Conservation (phyloP, 1,139 yeast genomes). For the Diutina scorzettiae region DNA sequence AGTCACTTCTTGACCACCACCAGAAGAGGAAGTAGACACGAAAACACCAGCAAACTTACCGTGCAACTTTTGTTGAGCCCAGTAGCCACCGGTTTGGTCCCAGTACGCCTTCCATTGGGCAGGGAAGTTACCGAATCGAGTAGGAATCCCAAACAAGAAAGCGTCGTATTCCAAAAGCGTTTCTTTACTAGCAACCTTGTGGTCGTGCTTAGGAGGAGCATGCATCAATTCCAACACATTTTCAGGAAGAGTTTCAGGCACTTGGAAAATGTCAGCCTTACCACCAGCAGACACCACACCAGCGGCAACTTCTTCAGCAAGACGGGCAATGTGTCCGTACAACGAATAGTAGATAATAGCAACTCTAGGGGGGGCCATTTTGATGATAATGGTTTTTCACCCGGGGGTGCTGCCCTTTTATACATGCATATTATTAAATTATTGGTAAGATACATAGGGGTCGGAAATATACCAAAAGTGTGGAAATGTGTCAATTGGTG, state of each 20-base stretch:
- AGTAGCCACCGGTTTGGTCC: constrained; percentile 10
- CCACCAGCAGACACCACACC: constrained; percentile 11
- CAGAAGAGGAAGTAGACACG: constrained; percentile 23
- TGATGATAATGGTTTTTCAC: too few relatives aligned
- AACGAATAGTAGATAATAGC: constrained; percentile 11
- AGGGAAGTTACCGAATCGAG: constrained; percentile 11
- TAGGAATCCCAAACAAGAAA: constrained; percentile 11
- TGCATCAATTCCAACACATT: constrained; percentile 9
- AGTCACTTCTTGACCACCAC: constrained; percentile 79
- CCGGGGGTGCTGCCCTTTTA: too few relatives aligned
- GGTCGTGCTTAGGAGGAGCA: constrained; percentile 8
- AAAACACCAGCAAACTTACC: constrained; percentile 11
- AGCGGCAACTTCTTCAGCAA: constrained; percentile 9
- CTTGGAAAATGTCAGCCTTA: constrained; percentile 9
- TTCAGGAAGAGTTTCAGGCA: constrained; percentile 10
- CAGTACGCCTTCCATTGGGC: constrained; percentile 10
- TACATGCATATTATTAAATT: too few relatives aligned
- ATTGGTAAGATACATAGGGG: too few relatives aligned
- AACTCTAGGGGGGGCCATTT: constrained; percentile 12
- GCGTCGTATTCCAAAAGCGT: constrained; percentile 10
- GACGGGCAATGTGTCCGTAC: constrained; percentile 9
- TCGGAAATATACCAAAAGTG: too few relatives aligned
- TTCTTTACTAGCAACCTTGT: constrained; percentile 8
- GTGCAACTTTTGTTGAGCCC: constrained; percentile 10
- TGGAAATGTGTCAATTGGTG: too few relatives aligned